Conservation (phyloP, 2,329 filamentous ascomycete species). For the Penicillium verrucosum region DNA sequence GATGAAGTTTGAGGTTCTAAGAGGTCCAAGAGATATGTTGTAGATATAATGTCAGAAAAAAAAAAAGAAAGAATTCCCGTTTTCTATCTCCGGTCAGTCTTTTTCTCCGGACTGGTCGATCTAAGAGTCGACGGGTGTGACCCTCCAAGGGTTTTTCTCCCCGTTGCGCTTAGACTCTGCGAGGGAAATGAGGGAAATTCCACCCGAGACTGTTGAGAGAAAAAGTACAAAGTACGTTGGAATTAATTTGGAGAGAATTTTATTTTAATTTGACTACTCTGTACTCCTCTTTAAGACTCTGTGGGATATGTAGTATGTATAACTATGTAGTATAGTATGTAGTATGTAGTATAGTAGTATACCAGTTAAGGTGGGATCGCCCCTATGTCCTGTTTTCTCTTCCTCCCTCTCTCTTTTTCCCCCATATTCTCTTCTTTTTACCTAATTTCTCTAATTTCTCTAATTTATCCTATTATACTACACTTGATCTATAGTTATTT, state of each 20-base stretch:
- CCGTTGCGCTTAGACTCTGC: neutral
- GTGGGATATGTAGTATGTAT: neutral
- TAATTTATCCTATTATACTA: neutral
- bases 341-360: neutral
- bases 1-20: neutral
- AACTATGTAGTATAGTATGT: neutral
- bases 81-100: constrained; percentile 4
- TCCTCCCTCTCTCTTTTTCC: neutral
- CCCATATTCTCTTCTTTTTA: no score
- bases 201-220: constrained; percentile 2
- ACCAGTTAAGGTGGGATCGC: neutral
- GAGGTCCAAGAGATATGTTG: neutral
- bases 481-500: neutral
- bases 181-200: constrained; percentile 8
- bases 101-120: constrained; percentile 3
- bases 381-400: neutral
- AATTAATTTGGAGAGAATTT: neutral
- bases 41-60: neutral
- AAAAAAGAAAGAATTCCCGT: neutral
- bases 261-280: neutral
- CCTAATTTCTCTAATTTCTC: neutral
- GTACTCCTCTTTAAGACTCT: neutral
- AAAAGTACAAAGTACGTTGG: neutral
- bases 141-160: neutral
- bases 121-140: constrained; percentile 1